Conservation (phyloP, 257 asterid species). For the Fraxinus pennsylvanica region DNA sequence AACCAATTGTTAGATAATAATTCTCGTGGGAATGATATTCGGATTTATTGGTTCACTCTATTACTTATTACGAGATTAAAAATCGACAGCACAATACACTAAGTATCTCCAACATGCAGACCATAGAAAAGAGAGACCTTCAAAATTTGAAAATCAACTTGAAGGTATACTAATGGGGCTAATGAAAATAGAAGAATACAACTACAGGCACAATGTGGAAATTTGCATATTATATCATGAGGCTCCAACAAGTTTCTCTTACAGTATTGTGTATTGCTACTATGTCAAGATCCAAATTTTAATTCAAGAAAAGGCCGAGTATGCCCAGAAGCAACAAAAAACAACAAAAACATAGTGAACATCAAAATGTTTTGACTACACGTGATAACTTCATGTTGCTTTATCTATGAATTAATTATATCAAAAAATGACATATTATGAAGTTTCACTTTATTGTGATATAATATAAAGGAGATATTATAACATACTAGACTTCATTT, state of each 20-base stretch:
- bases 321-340: not conserved
- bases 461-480: not conserved
- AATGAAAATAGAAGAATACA: not conserved
- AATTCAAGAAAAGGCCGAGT: slow-evolving; percentile 4
- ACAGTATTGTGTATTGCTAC: not conserved
- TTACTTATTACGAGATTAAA: too few relatives aligned
- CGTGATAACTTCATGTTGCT: not conserved
- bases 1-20: too few relatives aligned
- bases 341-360: not conserved
- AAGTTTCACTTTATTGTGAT: not conserved
- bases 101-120: not conserved
- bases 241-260: slow-evolving; percentile 3
- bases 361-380: not conserved
- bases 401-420: slow-evolving; percentile 9
- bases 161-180: not conserved
- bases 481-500: slow-evolving; percentile 19
- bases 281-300: not conserved
- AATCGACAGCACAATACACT: not conserved
- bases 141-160: not conserved
- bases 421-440: not conserved
- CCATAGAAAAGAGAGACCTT: not conserved
- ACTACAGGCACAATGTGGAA: slow-evolving; percentile 4
- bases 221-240: not conserved
- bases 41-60: too few relatives aligned
- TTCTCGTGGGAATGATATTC: too few relatives aligned